These are phyloP conservation scores for Austroboletus festivus DNA, from an alignment of 768 basidiomycete species.

Conservation along the genomic window DNA sequence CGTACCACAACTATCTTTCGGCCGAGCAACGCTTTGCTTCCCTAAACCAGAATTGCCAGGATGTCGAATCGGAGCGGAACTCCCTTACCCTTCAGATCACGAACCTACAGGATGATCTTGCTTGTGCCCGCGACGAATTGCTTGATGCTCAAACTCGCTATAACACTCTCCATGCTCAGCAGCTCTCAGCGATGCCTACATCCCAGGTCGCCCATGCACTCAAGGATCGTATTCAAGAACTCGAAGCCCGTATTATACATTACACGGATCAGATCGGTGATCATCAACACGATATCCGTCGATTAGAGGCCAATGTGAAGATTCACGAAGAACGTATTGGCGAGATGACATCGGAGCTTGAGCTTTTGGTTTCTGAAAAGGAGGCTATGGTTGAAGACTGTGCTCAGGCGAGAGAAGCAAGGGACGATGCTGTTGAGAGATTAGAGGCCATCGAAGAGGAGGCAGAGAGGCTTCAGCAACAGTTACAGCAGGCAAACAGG, in stretches of 20 bases:
- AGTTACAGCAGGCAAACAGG: constrained; percentile 14
- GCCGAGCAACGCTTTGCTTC: constrained; percentile 41
- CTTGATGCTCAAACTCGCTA: constrained; percentile 58
- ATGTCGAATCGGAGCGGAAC: constrained; percentile 62
- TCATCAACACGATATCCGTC: constrained; percentile 75
- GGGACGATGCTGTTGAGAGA: constrained; percentile 57
- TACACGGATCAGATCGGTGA: constrained; percentile 73
- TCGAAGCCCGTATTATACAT: constrained; percentile 61
- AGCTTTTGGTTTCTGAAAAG: constrained; percentile 62
- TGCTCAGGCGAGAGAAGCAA: constrained; percentile 67
- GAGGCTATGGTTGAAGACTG: constrained; percentile 85
- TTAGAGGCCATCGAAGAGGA: constrained; percentile 64
- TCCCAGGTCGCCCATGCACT: constrained; percentile 53
- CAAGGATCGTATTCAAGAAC: constrained; percentile 63
- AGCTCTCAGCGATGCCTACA: constrained; percentile 60
- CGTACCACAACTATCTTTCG: constrained; percentile 27
- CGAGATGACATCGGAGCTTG: constrained; percentile 70
- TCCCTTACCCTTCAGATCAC: constrained; percentile 61
- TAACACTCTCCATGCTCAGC: constrained; percentile 58
- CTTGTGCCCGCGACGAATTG: constrained; percentile 50
- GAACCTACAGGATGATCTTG: constrained; percentile 61
- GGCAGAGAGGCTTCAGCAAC: constrained; percentile 43
- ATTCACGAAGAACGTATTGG: constrained; percentile 71
- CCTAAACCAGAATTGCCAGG: constrained; percentile 47
- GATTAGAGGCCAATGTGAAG: constrained; percentile 70